These are phyloP conservation scores for Dipteronia sinensis DNA, from an alignment of 345 rosid genomes.

Conservation along the genomic window DNA sequence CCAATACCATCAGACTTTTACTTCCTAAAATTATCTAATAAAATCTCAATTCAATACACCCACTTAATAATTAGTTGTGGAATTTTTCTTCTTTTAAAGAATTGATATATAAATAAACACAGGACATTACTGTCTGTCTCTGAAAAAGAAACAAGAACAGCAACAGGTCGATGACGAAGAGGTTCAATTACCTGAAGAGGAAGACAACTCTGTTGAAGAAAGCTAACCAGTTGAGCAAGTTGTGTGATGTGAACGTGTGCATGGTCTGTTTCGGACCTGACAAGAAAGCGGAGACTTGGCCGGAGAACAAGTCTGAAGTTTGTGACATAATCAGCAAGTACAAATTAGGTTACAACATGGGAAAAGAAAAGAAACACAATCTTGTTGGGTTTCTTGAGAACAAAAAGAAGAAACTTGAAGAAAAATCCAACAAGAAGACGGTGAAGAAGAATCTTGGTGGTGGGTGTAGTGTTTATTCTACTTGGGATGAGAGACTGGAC, in stretches of 20 bases:
- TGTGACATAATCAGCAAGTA: neutral
- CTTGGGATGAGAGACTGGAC: neutral
- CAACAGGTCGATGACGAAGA: neutral
- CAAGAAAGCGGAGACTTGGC: constrained; percentile 15
- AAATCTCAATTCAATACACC: too few species aligned
- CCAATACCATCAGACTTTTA: too few species aligned
- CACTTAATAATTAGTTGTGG: too few species aligned
- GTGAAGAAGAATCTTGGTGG: neutral
- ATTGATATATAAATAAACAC: too few species aligned
- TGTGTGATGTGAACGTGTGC: constrained; percentile 11
- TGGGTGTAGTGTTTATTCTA: neutral
- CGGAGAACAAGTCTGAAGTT: neutral
- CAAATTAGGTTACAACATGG: neutral
- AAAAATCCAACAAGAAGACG: neutral
- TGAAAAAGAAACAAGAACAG: neutral
- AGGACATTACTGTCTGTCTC: too few species aligned
- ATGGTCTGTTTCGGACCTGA: constrained; percentile 1
- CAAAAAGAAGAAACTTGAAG: too few species aligned
- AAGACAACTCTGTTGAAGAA: constrained; percentile 20
- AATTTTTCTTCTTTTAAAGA: too few species aligned
- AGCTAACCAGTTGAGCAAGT: too few species aligned
- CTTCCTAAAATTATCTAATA: too few species aligned
- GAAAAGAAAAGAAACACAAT: neutral
- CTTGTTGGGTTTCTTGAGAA: neutral
- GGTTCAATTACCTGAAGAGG: neutral